Percentiles rank a stretch among this genome's conserved stretches.
These are phyloP conservation scores for Phaeosphaeria sp. DNA, from an alignment of 2,329 filamentous ascomycete species.

Conservation along the genomic window DNA sequence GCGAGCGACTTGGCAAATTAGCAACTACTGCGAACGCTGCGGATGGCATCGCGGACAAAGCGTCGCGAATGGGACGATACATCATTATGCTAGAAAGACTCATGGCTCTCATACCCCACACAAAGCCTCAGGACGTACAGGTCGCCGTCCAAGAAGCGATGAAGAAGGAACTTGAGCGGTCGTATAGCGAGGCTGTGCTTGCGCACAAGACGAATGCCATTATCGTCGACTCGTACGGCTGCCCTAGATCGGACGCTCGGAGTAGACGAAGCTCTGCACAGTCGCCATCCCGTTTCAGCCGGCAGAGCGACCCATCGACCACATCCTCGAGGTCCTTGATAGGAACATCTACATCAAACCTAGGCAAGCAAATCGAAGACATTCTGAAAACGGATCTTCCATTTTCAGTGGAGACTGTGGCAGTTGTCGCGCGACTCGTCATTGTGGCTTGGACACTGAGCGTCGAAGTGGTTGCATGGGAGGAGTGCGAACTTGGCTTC, in stretches of 20 bases:
- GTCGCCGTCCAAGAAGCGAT: conserved; percentile 28
- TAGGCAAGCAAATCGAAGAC: conserved; percentile 31
- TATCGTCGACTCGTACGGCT: conserved; percentile 5
- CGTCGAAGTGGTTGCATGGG: conserved; percentile 35
- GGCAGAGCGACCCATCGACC: conserved; percentile 11
- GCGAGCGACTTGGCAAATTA: conserved; percentile 33
- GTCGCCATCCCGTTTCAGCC: conserved; percentile 10
- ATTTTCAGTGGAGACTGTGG: conserved; percentile 30
- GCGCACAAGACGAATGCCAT: conserved; percentile 1
- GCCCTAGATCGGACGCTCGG: conserved; percentile 5
- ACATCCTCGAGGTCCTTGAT: conserved; percentile 2
- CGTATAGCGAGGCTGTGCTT: conserved; percentile 29
- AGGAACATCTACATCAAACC: conserved; percentile 20
- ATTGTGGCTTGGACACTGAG: conserved; percentile 43
- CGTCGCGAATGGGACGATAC: conserved; percentile 38
- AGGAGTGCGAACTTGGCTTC: conserved; percentile 23
- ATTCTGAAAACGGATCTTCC: conserved; percentile 37
- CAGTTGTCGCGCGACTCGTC: conserved; percentile 34
- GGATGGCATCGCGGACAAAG: conserved; percentile 33
- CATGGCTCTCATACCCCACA: conserved; percentile 34
- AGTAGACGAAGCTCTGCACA: conserved; percentile 9
- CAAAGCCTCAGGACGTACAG: conserved; percentile 26
- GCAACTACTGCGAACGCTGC: conserved; percentile 16
- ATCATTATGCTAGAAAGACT: conserved; percentile 37
- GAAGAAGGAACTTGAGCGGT: conserved; percentile 24